These are phyloP conservation scores for Nitzschia sp. DNA, from an alignment of 108 stramenopile genomes.

Conservation along the genomic window DNA sequence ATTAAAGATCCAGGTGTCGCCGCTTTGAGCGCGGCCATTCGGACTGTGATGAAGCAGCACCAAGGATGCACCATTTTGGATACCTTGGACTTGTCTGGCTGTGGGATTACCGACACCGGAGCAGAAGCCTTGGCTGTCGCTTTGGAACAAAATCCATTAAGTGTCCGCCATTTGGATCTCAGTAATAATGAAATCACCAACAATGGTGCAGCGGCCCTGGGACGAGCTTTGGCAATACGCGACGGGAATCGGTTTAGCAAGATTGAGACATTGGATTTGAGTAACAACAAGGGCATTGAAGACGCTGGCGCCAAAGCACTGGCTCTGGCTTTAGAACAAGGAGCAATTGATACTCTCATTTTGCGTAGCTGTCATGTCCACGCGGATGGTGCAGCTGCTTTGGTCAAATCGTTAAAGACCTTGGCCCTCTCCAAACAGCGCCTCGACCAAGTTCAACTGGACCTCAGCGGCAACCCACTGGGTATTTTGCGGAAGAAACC, in stretches of 20 bases:
- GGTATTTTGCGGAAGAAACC: constrained; percentile 54
- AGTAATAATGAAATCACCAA: constrained; percentile 82
- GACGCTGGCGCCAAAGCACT: constrained; percentile 62
- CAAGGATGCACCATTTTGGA: constrained; percentile 43
- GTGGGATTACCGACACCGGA: constrained; percentile 72
- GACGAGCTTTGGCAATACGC: constrained; percentile 40
- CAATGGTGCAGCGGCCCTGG: constrained; percentile 55
- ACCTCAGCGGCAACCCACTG: constrained; percentile 81
- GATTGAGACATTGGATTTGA: constrained; percentile 54
- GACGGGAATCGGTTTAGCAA: neutral
- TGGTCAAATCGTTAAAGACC: constrained; percentile 50
- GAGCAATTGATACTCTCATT: constrained; percentile 41
- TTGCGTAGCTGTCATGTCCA: constrained; percentile 71
- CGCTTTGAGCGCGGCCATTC: constrained; percentile 77
- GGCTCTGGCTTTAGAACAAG: constrained; percentile 49
- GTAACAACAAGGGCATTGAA: constrained; percentile 60
- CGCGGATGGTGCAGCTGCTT: constrained; percentile 60
- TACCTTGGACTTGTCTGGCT: constrained; percentile 67
- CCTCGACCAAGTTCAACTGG: constrained; percentile 28
- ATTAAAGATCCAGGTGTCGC: constrained; percentile 79
- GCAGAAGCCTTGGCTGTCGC: constrained; percentile 76
- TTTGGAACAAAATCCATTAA: constrained; percentile 46
- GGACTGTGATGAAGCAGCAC: constrained; percentile 11
- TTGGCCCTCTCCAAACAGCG: constrained; percentile 16
- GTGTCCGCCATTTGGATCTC: constrained; percentile 63